Evolutionary conservation across 176 grass and related monocot species (phyloP).

Genomic region (Phoenix dactylifera): DNA sequence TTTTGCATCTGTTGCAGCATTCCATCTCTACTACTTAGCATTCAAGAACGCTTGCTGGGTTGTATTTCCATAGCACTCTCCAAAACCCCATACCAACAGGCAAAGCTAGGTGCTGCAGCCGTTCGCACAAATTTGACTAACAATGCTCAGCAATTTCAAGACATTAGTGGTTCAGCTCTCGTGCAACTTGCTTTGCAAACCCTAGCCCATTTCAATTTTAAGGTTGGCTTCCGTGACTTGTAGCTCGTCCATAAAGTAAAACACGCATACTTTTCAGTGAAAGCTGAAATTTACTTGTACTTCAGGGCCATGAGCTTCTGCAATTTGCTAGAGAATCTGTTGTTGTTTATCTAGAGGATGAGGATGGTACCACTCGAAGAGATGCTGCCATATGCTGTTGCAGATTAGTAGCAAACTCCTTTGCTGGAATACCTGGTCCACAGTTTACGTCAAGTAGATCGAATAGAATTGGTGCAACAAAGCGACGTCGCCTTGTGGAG

Average conservation of each 20-base stretch:
- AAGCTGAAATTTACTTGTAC: slow-evolving; percentile 22
- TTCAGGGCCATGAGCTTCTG: slow-evolving; percentile 95
- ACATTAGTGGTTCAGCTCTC: slow-evolving; percentile 45
- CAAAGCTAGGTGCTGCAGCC: slow-evolving; percentile 31
- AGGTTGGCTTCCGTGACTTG: slow-evolving; percentile 40
- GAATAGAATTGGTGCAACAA: slow-evolving; percentile 76
- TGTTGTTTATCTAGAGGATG: slow-evolving; percentile 85
- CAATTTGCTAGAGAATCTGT: slow-evolving; percentile 85
- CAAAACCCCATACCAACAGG: slow-evolving; percentile 46
- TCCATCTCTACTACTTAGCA: slow-evolving; percentile 69
- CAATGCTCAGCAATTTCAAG: slow-evolving; percentile 61
- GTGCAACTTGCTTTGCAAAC: slow-evolving; percentile 85
- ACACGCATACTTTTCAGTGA: background rate
- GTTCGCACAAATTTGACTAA: slow-evolving; percentile 38
- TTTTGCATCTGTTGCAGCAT: slow-evolving; percentile 48
- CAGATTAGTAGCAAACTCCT: slow-evolving; percentile 77
- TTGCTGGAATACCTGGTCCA: slow-evolving; percentile 46
- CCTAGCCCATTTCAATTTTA: slow-evolving; percentile 81
- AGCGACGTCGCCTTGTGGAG: slow-evolving; percentile 67
- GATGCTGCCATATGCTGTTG: slow-evolving; percentile 85
- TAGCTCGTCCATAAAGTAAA: background rate
- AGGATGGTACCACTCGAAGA: slow-evolving; percentile 81
- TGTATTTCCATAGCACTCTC: slow-evolving; percentile 71
- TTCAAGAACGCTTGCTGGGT: slow-evolving; percentile 88
- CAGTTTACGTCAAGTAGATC: slow-evolving; percentile 71